These are phyloP conservation scores for Xylaria sp. DNA, from an alignment of 2,329 filamentous ascomycete genomes.

Conservation along the genomic window DNA sequence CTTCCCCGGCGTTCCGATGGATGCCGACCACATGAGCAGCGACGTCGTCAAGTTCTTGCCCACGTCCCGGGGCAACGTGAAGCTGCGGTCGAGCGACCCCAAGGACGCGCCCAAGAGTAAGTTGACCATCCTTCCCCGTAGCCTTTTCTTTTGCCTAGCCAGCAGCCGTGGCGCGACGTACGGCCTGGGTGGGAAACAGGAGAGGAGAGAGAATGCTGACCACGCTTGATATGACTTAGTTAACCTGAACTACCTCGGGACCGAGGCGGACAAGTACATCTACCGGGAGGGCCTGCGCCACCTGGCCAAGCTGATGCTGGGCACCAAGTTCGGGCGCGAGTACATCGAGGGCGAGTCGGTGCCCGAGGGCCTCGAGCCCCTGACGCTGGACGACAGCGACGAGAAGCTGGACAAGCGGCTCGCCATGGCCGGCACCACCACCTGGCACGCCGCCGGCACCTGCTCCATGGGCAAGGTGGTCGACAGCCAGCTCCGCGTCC, in stretches of 20 bases:
- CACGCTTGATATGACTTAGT: slow-evolving; percentile 29
- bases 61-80: slow-evolving; percentile 31
- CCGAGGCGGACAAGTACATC: slow-evolving; percentile 34
- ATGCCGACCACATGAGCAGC: slow-evolving; percentile 28
- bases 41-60: slow-evolving; percentile 26
- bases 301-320: slow-evolving; percentile 27
- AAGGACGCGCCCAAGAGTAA: slow-evolving; percentile 1
- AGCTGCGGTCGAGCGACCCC: slow-evolving; percentile 5
- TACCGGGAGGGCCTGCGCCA: slow-evolving; percentile 29
- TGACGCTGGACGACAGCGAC: slow-evolving; percentile 29
- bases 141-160: neutral
- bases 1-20: slow-evolving; percentile 18
- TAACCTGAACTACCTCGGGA: slow-evolving; percentile 34
- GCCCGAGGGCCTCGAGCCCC: slow-evolving; percentile 15
- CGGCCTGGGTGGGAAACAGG: too few relatives aligned
- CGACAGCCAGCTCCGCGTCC: slow-evolving; percentile 41
- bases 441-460: slow-evolving; percentile 36
- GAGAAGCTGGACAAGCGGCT: slow-evolving; percentile 35
- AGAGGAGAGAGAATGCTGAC: slow-evolving; percentile 13
- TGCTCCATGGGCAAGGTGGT: slow-evolving; percentile 43
- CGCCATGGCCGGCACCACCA: slow-evolving; percentile 16
- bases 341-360: slow-evolving; percentile 34
- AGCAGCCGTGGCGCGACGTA: slow-evolving; percentile 5
- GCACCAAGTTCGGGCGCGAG: slow-evolving; percentile 17
- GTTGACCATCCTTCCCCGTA: neutral